Percentiles rank a stretch among this genome's conserved stretches.
Evolutionary conservation across 176 grass and related monocot species (phyloP).

Genomic region (Aegilops longissima): DNA sequence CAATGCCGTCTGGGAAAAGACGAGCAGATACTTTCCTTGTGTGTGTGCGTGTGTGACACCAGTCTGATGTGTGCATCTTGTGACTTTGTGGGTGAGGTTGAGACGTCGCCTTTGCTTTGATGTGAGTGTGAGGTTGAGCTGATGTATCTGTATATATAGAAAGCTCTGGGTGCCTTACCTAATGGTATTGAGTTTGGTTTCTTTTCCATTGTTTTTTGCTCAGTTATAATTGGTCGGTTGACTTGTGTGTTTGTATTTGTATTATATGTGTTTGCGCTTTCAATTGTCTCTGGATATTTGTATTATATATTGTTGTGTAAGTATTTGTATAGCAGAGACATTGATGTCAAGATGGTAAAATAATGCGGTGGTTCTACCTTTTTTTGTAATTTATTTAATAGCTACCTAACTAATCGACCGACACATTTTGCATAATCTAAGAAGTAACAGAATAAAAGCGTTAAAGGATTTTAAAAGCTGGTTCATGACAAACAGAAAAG

Average conservation of each 20-base stretch:
- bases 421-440: neutral
- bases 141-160: slow-evolving; percentile 40
- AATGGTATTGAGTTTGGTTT: slow-evolving; percentile 24
- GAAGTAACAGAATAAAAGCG: neutral
- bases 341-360: neutral
- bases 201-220: neutral
- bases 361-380: neutral
- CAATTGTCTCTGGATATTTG: neutral
- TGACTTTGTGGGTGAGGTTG: slow-evolving; percentile 48
- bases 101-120: slow-evolving; percentile 38
- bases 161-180: slow-evolving; percentile 61
- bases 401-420: neutral
- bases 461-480: neutral
- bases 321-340: no score
- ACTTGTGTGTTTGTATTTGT: neutral
- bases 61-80: slow-evolving; percentile 10
- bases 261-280: neutral
- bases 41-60: neutral
- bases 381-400: neutral
- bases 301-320: neutral
- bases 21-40: slow-evolving; percentile 28
- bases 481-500: neutral
- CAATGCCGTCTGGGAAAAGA: neutral
- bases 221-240: neutral
- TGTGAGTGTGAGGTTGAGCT: slow-evolving; percentile 60